A percentile compares a stretch with the other conserved stretches of the same genome.
Conservation (phyloP, 1,139 yeast species). For the Hansenula lynferdii region DNA sequence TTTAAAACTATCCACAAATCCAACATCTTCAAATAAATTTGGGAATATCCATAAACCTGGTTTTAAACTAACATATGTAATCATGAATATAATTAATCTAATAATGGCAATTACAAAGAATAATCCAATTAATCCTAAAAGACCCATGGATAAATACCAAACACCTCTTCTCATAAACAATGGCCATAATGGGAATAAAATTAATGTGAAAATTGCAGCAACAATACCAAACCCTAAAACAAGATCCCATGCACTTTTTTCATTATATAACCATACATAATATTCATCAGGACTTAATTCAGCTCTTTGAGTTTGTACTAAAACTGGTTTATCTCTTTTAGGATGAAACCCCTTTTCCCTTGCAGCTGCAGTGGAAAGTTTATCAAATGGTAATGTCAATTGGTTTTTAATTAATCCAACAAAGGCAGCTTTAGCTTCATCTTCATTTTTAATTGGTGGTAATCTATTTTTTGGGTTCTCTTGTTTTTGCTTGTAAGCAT, state of each 20-base stretch:
- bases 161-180: slow-evolving; percentile 81
- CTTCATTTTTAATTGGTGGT: slow-evolving; percentile 48
- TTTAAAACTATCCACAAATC: slow-evolving; percentile 85
- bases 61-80: slow-evolving; percentile 54
- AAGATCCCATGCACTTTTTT: slow-evolving; percentile 65
- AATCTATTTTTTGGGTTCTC: slow-evolving; percentile 49
- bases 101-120: slow-evolving; percentile 78
- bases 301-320: slow-evolving; percentile 64
- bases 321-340: slow-evolving; percentile 69
- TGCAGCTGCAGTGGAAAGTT: slow-evolving; percentile 70
- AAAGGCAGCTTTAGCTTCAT: slow-evolving; percentile 60
- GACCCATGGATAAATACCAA: slow-evolving; percentile 81
- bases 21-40: slow-evolving; percentile 91
- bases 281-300: slow-evolving; percentile 73
- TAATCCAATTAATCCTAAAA: slow-evolving; percentile 67
- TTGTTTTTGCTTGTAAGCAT: slow-evolving; percentile 60
- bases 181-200: slow-evolving; percentile 98
- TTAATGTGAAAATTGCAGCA: slow-evolving; percentile 65
- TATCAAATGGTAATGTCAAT: slow-evolving; percentile 68
- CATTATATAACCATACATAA: slow-evolving; percentile 80
- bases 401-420: slow-evolving; percentile 68
- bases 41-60: slow-evolving; percentile 95
- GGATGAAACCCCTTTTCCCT: slow-evolving; percentile 60
- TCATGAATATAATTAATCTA: slow-evolving; percentile 65
- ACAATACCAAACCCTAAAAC: slow-evolving; percentile 62